Evolutionary conservation across 2,329 filamentous ascomycete species (phyloP).

Genomic region (Fusarium hainanense): DNA sequence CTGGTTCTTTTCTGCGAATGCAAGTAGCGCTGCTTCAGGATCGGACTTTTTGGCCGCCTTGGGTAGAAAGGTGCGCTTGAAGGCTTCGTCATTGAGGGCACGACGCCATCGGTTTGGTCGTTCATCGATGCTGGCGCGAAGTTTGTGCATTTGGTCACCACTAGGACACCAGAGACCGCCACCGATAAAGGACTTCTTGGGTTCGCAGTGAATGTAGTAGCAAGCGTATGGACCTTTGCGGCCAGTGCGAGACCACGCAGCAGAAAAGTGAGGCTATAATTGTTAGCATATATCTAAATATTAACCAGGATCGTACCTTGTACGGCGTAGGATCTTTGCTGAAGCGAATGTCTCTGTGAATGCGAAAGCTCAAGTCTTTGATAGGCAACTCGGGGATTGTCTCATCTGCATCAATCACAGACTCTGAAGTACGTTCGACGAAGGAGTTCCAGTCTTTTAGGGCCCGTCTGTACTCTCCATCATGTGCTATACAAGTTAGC

Average conservation of each 20-base stretch:
- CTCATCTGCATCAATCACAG: conserved; percentile 77
- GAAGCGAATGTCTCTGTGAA: conserved; percentile 88
- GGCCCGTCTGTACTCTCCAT: conserved; percentile 80
- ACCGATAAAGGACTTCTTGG: conserved; percentile 76
- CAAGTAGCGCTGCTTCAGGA: conserved; percentile 68
- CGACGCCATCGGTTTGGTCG: conserved; percentile 76
- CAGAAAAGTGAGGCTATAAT: conserved; percentile 79
- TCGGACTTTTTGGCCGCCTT: conserved; percentile 48
- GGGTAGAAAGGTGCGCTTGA: conserved; percentile 74
- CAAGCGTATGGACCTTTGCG: conserved; percentile 88
- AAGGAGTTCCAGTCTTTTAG: conserved; percentile 86
- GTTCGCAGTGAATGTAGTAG: conserved; percentile 88
- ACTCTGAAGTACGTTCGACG: conserved; percentile 76
- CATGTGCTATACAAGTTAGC: conserved; percentile 68
- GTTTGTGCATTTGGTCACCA: conserved; percentile 68
- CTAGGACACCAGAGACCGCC: conserved; percentile 87
- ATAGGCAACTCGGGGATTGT: conserved; percentile 87
- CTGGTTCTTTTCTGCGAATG: conserved; percentile 77
- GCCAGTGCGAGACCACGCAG: conserved; percentile 87
- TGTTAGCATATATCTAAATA: not conserved
- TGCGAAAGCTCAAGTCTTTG: conserved; percentile 88
- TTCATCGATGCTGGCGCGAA: conserved; percentile 81
- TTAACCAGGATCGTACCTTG: conserved; percentile 68
- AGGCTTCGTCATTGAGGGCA: conserved; percentile 68
- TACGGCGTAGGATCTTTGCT: conserved; percentile 87